phyloP scores from a whole-genome alignment of 2,329 filamentous ascomycete species.

The Claviceps africana region DNA sequence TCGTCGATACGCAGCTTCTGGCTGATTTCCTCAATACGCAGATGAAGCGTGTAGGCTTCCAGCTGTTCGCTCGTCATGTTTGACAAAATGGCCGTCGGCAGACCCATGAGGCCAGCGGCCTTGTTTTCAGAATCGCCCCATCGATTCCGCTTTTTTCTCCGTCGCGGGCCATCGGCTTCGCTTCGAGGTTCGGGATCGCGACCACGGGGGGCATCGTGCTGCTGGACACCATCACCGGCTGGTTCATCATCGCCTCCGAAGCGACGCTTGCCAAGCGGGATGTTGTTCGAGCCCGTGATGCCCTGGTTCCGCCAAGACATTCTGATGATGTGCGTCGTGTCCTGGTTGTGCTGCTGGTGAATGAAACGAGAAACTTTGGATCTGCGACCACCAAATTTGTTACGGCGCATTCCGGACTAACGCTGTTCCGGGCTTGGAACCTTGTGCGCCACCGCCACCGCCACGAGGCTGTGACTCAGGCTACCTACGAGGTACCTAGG shows the following conservation, averaged over 20 bases:
- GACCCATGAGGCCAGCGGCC: constrained; percentile 91
- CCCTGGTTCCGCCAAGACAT: constrained; percentile 64
- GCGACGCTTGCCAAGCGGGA: constrained; percentile 77
- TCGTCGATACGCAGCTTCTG: constrained; percentile 99
- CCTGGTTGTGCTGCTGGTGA: background rate
- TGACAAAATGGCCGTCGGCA: constrained; percentile 89
- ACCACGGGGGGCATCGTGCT: constrained; percentile 62
- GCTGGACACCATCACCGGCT: constrained; percentile 12
- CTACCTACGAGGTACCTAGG: no score
- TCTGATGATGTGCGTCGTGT: constrained; percentile 10
- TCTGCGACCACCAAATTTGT: background rate
- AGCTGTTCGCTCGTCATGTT: constrained; percentile 98
- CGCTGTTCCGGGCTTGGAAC: background rate
- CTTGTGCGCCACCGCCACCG: background rate
- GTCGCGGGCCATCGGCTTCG: constrained; percentile 61
- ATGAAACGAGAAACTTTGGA: background rate
- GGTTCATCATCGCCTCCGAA: constrained; percentile 54
- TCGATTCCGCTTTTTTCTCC: constrained; percentile 95
- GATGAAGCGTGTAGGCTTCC: constrained; percentile 88
- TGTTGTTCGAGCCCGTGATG: constrained; percentile 96
- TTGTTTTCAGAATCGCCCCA: constrained; percentile 99
- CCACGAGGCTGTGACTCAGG: background rate
- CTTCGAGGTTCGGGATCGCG: constrained; percentile 73
- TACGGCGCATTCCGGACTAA: background rate
- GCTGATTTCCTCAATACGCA: constrained; percentile 97